Evolutionary conservation across 192 early-diverging fungal genomes (phyloP), one percentile per base, ranked within the genome.

Genomic region (Paraglomus occultum): DNA sequence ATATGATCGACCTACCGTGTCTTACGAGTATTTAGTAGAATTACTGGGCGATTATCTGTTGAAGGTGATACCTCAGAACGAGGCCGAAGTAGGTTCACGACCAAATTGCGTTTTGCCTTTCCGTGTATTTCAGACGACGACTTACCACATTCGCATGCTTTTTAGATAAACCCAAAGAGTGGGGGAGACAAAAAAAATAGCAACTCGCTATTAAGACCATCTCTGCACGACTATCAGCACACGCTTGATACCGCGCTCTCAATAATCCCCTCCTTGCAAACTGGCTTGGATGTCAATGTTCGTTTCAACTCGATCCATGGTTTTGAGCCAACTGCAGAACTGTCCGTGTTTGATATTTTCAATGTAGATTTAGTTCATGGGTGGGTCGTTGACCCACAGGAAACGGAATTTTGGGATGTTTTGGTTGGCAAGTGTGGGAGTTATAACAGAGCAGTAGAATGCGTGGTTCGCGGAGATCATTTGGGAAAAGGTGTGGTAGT

Each of bases 361-460:
- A 70, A 83, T 39, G 90, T 97, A 3, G 80, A 84, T 17, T 73
- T 97, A 8, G 91, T 92, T 49, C 95, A 97, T 77, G 96, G 96
- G 15, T 98, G 95, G 95, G 85, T 91, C 18, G 88, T 85, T 20
- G 90, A 91, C 58, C 84, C 87, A 0, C 70, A 80, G 62, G 89
- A 87, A 53, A 66, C 74, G 12, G 75, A 77, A 10, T 80, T 89
- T 5, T 85, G 86, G 59, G 74, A 72, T 6, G 69, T 85, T 4
- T 72, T 95, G 4, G 78, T 84, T 3, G 47, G 74, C 6, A 71
- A 84, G 60, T 80, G 79, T 59, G 82, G 82, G 14, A 86, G 83
- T 53, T 98, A 98, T 71, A 94, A 95, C 71, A 77, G 74, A 14
- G 84, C 91, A 0, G 92, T 94, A 0, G 94, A 96, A 59, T 90